Base-by-base conservation (phyloP, 2,329 filamentous ascomycete genomes). In the Aureobasidium sp. region DNA sequence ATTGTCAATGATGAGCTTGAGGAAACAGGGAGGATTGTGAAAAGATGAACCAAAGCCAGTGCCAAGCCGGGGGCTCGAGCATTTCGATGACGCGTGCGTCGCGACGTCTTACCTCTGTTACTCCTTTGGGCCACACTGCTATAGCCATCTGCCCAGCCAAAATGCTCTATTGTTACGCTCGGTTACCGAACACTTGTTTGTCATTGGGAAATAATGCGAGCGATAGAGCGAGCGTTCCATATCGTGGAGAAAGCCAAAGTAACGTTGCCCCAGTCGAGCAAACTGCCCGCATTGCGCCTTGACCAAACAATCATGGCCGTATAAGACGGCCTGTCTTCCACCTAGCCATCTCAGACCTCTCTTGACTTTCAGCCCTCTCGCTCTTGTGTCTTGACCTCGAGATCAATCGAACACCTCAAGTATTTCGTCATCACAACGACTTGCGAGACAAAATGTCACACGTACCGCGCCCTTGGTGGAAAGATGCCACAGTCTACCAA, bases 401-500 rank as follows among this genome's bases (percentile, higher is more conserved):
- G 1, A 9, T 7, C 22, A 2, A 25, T 25, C 22, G 22, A 25
- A 25, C 22, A 25, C 22, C 22, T n/a, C 22, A 25, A 25, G 22
- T 25, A 25, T 25, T 25, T 25, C 22, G 22, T 25, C 22, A 5
- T 36, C 31, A 15, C 14, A 39, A 39, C 9, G 36, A 17, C 36
- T 39, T 39, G 14, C 36, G 36, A 39, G 36, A 11, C 20, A 22
- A 44, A 14, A 44, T 44, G 41, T 25, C 41, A 5, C 22, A 44
- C 41, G 22, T 12, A 3, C 2, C n/a, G 14, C 27, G 47, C 14
- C 64, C 62, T 31, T 79, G 77, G 77, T 79, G 77, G 77, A 79
- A 79, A 65, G 76, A 77, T 65, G 75, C 74, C 2, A 70, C 72
- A 3, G 75, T 77, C 48, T 79, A 79, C 44, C 73, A 79, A 66